Evolutionary conservation across 2,329 filamentous ascomycete species (phyloP).

Genomic region (Fusarium proliferatum): DNA sequence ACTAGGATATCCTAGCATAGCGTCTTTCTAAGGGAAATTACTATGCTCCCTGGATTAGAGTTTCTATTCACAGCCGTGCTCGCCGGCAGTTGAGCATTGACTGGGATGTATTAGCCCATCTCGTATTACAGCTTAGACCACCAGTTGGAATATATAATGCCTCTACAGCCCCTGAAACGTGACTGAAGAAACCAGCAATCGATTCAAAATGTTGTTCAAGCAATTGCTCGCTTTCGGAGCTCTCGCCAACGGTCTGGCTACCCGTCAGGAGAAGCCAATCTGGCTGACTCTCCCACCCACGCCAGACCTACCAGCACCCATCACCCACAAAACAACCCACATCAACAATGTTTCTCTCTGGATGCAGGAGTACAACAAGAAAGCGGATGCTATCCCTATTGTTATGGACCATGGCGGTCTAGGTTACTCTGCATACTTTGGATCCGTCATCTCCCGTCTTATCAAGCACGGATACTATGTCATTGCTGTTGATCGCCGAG

Average conservation of each 20-base stretch:
- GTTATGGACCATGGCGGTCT: constrained; percentile 56
- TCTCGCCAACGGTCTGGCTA: constrained; percentile 35
- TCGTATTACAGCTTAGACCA: constrained; percentile 17
- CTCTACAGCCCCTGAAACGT: background rate
- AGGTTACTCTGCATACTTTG: constrained; percentile 56
- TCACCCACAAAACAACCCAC: constrained; percentile 42
- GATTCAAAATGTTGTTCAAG: constrained; percentile 13
- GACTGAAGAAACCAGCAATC: background rate
- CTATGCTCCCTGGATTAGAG: background rate
- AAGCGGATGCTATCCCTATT: constrained; percentile 48
- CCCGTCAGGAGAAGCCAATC: constrained; percentile 42
- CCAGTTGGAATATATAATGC: background rate
- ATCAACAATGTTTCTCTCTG: constrained; percentile 55
- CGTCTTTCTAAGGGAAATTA: background rate
- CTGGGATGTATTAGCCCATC: background rate
- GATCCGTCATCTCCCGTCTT: constrained; percentile 50
- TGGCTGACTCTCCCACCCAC: constrained; percentile 53
- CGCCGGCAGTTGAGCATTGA: background rate
- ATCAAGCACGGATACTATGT: constrained; percentile 50
- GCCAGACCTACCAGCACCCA: constrained; percentile 51
- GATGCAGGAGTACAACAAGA: constrained; percentile 55
- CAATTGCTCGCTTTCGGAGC: constrained; percentile 12
- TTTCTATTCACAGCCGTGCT: background rate
- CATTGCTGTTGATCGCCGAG: constrained; percentile 55
- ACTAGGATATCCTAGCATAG: constrained; percentile 6